Base-by-base conservation (phyloP, 139 green algal genomes). In the Prasinococcaceae sp. region DNA sequence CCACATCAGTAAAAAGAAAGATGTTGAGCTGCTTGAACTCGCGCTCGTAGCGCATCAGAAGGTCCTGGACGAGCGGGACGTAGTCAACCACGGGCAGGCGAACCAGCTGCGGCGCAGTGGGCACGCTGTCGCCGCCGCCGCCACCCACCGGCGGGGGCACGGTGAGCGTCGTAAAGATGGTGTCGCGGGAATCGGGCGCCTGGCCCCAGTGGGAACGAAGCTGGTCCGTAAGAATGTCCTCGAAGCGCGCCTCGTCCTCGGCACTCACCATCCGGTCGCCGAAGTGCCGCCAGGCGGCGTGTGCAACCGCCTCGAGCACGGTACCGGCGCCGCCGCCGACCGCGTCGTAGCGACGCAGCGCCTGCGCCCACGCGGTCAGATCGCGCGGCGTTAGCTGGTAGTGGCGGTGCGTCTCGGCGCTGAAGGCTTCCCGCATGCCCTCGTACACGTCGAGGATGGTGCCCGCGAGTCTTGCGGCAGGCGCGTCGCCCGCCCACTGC, bases 361-460 rank as follows among this genome's bases (percentile, higher is more conserved):
- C 43, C 30, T 41, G 22, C 12, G 78, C 72, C 70, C 70, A 81
- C 23, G 60, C 22, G 8, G 73, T 79, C 23, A 88, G 49, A 50
- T 82, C 52, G 6, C 79, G 63, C 0, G 77, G 75, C 6, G 60
- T 85, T 63, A 84, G 75, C 50, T 66, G 42, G 68, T 83, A 82
- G 63, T 85, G 73, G 9, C 64, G 45, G 33, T 79, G 61, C 24
- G 77, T 56, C 28, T 72, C 61, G 3, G 52, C 26, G 28, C 43
- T 63, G 60, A 79, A 82, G 10, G 38, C 30, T 22, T 72, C 4
- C 27, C 46, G 35, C 9, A 65, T 19, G 2, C 30, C 28, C 6
- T 59, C 33, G 58, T 78, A 86, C 14, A 84, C 33, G 26, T 79
- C 69, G 46, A 84, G 40, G 59, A 86, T 66, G 19, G 48, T 65